Evolutionary conservation across 2,329 filamentous ascomycete genomes (phyloP).

Genomic region (Aspergillus awamori): DNA sequence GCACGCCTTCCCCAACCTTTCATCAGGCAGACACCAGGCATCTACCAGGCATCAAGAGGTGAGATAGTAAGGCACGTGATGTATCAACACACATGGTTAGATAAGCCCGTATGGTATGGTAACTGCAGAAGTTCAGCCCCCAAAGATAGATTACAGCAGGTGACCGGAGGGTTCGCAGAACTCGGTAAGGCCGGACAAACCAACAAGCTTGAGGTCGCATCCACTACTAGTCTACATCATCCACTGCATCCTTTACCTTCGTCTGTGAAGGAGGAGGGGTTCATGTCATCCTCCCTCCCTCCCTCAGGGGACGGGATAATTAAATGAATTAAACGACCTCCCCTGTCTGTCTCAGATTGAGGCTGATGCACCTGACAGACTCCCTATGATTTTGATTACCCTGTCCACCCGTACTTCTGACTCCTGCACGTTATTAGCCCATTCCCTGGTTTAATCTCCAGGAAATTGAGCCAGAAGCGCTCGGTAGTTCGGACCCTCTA

Average conservation of each 20-base stretch:
- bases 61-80: conserved; percentile 4
- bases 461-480: background rate
- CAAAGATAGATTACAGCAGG: background rate
- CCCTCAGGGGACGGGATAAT: background rate
- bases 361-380: conserved; percentile 5
- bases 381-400: background rate
- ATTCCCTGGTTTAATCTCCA: background rate
- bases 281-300: conserved; percentile 1
- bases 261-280: background rate
- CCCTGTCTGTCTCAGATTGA: conserved; percentile 10
- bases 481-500: background rate
- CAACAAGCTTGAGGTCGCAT: background rate
- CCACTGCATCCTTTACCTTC: background rate
- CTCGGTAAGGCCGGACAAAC: background rate
- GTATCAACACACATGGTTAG: background rate
- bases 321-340: background rate
- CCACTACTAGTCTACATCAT: too few species aligned
- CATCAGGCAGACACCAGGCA: background rate
- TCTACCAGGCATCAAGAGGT: conserved; percentile 5
- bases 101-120: background rate
- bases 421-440: background rate
- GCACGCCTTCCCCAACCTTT: conserved; percentile 6
- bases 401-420: background rate
- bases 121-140: background rate
- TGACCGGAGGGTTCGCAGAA: background rate